Evolutionary conservation across 495 filamentous ascomycete genomes (phyloP), one percentile per base, ranked within the genome.

Genomic region (Daldinia grandis): DNA sequence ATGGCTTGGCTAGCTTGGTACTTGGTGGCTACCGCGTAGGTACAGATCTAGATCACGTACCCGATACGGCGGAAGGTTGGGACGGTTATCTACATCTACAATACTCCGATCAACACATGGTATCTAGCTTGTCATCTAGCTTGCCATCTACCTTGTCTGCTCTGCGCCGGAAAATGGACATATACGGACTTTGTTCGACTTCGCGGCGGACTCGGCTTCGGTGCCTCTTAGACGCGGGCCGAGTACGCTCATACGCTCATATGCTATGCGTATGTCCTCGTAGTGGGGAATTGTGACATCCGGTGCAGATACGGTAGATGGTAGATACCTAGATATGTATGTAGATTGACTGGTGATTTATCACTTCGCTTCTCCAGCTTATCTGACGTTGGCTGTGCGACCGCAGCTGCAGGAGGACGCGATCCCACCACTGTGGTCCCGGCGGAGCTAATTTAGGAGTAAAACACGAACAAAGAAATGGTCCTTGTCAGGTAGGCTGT

Each of bases 341-440:
- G 49, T 30, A 38, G 31, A 57, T 10, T 64, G 50, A 28, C 44
- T 47, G 19, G 27, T 67, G 53, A 64, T 64, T 59, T 59, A 72
- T 66, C 58, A 64, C 40, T 60, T 28, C 27, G 24, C 30, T 14
- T 31, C 28, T 44, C 38, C 33, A 51, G 28, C 51, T 42, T 66
- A 37, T 58, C 56, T 66, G 56, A 67, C 67, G 54, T 69, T 66
- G 54, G 51, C 24, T 63, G 61, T 72, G 58, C 51, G 17, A 66
- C 66, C 42, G 50, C 24, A 33, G 31, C 51, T 63, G 62, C 71
- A 66, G 35, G 66, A 64, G 37, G 59, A 63, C 62, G 55, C 63
- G 58, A 70, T 66, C 54, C 67, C 67, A 70, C 66, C 58, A 71
- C 62, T 63, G 62, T 64, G 71, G 71, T 66, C 54, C 62, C 3